phyloP scores from a whole-genome alignment of 176 grass and related monocot genomes.

The Pharus latifolius region DNA sequence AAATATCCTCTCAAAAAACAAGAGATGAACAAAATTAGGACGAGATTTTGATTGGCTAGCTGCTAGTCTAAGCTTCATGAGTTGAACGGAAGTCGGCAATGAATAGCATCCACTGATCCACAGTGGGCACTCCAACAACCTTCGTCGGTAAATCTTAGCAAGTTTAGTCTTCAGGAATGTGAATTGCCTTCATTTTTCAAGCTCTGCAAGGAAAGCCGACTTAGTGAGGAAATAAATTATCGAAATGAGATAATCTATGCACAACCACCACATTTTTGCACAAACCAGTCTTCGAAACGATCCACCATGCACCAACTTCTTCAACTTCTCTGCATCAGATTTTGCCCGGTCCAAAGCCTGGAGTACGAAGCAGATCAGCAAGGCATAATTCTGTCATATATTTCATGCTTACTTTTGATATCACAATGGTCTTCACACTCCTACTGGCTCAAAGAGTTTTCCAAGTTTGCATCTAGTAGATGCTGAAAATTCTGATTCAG shows the following conservation, averaged over 20 bases:
- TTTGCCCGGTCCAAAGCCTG: constrained; percentile 92
- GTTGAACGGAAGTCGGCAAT: neutral
- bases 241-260: neutral
- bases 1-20: constrained; percentile 4
- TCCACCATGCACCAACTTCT: constrained; percentile 54
- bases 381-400: neutral
- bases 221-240: neutral
- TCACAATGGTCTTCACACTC: no score
- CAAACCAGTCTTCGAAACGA: constrained; percentile 71
- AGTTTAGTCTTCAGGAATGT: neutral
- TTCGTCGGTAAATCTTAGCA: neutral
- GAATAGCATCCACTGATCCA: neutral
- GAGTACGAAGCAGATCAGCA: neutral
- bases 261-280: neutral
- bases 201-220: constrained; percentile 19
- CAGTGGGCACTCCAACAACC: neutral
- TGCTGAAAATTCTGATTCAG: neutral
- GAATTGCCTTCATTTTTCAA: constrained; percentile 37
- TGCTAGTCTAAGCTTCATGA: neutral
- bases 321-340: constrained; percentile 80
- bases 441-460: neutral
- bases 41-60: neutral
- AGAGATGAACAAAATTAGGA: neutral
- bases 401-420: neutral
- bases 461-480: neutral